These are phyloP conservation scores for Solanum habrochaites DNA, from an alignment of 257 asterid genomes.

Conservation along the genomic window DNA sequence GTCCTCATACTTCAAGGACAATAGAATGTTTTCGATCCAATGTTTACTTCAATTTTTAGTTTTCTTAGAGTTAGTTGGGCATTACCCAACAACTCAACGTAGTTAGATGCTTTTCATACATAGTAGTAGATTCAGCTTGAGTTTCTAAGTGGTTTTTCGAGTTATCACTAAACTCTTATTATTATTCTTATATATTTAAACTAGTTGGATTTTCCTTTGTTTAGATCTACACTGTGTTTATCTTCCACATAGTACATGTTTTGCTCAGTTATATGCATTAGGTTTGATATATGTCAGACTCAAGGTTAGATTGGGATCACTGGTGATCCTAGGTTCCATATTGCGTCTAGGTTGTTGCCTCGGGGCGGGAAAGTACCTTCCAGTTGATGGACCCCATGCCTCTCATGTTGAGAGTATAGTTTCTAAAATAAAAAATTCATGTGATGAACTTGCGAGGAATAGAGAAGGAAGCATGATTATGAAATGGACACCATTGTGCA, in stretches of 20 bases:
- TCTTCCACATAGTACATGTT: background rate
- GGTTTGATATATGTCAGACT: background rate
- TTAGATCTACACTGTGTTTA: background rate
- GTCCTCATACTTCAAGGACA: background rate
- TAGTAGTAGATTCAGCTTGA: background rate
- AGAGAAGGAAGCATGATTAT: background rate
- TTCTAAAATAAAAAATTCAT: background rate
- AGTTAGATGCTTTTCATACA: background rate
- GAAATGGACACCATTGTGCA: background rate
- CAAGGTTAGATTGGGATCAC: background rate
- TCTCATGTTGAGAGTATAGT: background rate
- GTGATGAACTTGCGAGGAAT: background rate
- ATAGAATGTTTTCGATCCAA: background rate
- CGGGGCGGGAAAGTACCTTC: background rate
- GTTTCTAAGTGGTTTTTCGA: background rate
- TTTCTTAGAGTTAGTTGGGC: background rate
- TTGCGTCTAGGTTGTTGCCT: background rate
- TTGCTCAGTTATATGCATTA: background rate
- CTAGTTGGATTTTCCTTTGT: background rate
- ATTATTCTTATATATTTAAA: too few species aligned
- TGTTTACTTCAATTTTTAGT: too few species aligned
- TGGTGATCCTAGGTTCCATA: background rate
- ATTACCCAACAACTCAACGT: background rate
- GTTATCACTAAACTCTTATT: background rate
- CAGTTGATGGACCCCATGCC: background rate